Evolutionary conservation across 176 grass and related monocot species (phyloP).

Genomic region (Musa acuminata): DNA sequence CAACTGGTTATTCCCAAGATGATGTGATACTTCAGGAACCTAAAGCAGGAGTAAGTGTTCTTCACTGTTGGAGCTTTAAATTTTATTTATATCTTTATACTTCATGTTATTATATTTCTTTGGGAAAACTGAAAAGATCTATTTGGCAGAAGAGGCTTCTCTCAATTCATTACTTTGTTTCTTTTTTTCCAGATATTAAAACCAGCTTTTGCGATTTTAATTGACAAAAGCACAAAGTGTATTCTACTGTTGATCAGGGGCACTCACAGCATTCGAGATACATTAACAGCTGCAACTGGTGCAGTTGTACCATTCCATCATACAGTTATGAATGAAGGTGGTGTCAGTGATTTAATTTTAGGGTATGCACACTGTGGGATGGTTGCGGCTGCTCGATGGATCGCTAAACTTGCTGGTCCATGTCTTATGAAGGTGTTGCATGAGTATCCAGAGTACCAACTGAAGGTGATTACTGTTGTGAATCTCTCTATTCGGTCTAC

Average conservation of each 20-base stretch:
- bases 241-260: constrained; percentile 92
- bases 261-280: constrained; percentile 96
- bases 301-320: constrained; percentile 96
- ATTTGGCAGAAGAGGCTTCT: no score
- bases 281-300: constrained; percentile 85
- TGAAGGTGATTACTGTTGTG: constrained; percentile 35
- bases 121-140: no score
- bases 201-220: constrained; percentile 84
- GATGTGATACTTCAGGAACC: constrained; percentile 95
- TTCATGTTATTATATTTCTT: no score
- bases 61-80: constrained; percentile 5
- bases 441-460: constrained; percentile 53
- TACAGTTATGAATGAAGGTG: constrained; percentile 80
- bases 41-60: constrained; percentile 93
- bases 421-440: constrained; percentile 58
- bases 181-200: constrained; percentile 72
- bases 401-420: constrained; percentile 85
- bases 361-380: constrained; percentile 99
- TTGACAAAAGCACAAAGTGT: constrained; percentile 66
- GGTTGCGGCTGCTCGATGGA: constrained; percentile 97
- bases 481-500: no score
- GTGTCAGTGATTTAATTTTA: constrained; percentile 84
- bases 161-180: no score
- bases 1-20: constrained; percentile 52
- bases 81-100: background rate